phyloP scores from a whole-genome alignment of 2,329 filamentous ascomycete species.

The Fusarium pseudoanthophilum region DNA sequence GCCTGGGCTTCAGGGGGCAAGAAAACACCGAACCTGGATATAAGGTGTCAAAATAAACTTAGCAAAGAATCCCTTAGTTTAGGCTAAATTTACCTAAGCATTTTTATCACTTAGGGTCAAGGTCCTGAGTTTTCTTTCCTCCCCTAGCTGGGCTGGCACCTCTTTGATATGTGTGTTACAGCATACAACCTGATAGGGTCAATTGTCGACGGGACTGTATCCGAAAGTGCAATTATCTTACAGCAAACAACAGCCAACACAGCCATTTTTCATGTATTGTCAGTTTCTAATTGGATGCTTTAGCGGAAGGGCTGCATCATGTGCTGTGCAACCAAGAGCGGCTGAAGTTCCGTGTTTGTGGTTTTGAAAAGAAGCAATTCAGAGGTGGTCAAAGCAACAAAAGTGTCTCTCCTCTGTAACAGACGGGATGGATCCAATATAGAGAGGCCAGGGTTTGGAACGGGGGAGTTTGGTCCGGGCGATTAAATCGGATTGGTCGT shows the following conservation, averaged over 20 bases:
- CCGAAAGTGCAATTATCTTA: background rate
- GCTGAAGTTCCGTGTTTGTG: constrained; percentile 4
- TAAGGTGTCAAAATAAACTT: too few relatives aligned
- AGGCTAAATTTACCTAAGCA: too few relatives aligned
- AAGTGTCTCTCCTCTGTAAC: background rate
- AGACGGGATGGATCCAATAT: background rate
- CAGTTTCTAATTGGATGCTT: constrained; percentile 1
- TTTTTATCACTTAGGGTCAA: too few relatives aligned
- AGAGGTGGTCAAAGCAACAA: constrained; percentile 1
- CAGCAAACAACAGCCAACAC: background rate
- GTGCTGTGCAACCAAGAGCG: constrained; percentile 2
- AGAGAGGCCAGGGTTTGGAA: background rate
- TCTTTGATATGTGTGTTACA: background rate
- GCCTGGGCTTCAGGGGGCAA: background rate
- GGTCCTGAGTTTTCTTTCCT: too few relatives aligned
- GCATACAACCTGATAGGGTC: background rate
- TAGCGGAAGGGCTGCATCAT: constrained; percentile 9
- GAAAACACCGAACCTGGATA: too few relatives aligned
- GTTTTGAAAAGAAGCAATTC: constrained; percentile 7
- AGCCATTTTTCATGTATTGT: background rate
- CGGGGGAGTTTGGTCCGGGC: background rate
- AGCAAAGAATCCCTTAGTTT: too few relatives aligned
- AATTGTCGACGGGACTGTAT: background rate
- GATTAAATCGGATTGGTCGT: background rate
- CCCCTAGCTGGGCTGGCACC: background rate